Conservation (phyloP, 805 yeast species). For the Metschnikowia amazonensis region DNA sequence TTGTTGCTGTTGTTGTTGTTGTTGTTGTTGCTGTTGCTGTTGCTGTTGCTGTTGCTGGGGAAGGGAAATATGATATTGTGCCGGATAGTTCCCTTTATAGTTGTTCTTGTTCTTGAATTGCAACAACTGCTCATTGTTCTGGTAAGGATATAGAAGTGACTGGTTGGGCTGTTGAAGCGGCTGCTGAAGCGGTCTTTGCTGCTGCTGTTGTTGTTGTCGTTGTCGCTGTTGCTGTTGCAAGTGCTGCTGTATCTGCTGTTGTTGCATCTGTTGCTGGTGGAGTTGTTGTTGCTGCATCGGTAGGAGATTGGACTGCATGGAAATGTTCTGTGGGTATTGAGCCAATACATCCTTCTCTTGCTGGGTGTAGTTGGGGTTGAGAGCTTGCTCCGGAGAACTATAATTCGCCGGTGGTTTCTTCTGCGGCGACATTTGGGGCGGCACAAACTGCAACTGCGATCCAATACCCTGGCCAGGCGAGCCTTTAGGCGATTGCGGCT, state of each 20-base stretch:
- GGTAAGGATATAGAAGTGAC: not conserved
- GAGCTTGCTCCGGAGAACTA: not conserved
- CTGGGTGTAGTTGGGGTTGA: not conserved
- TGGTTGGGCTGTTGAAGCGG: not conserved
- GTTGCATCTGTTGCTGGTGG: not conserved
- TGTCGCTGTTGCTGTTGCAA: slow-evolving; percentile 5
- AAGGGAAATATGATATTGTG: not conserved
- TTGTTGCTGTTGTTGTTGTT: too few relatives aligned
- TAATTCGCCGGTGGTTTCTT: not conserved
- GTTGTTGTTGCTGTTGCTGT: not conserved
- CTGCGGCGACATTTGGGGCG: not conserved
- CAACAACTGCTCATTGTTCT: not conserved
- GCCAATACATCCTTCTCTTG: not conserved
- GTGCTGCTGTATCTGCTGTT: not conserved
- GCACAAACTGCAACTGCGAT: not conserved
- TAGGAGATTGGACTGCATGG: not conserved
- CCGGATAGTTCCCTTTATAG: not conserved
- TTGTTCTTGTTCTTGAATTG: not conserved
- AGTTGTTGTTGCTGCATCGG: not conserved
- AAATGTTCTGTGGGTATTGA: not conserved
- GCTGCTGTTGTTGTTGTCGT: not conserved
- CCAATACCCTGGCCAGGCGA: slow-evolving; percentile 23
- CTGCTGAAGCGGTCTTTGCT: not conserved
- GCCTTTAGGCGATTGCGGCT: slow-evolving; percentile 40
- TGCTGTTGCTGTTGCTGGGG: not conserved